Evolutionary conservation across 2,329 filamentous ascomycete genomes (phyloP).

Genomic region (Colletotrichum tofieldiae): DNA sequence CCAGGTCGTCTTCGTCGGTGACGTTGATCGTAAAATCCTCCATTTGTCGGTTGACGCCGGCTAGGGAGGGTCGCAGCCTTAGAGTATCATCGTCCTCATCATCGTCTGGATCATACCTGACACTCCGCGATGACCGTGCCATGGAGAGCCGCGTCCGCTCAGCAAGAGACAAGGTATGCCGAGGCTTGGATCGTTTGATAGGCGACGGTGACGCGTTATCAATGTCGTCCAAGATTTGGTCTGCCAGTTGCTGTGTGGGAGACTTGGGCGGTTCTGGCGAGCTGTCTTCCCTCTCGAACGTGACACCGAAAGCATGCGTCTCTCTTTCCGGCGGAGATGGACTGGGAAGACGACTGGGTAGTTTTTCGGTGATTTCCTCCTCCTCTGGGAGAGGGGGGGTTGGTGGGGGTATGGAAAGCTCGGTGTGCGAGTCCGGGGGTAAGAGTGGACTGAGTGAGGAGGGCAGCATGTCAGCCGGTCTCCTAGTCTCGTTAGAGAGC

Average conservation of each 20-base stretch:
- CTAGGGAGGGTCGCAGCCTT: slow-evolving; percentile 38
- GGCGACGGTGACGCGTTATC: slow-evolving; percentile 71
- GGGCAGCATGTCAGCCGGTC: not conserved
- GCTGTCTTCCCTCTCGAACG: slow-evolving; percentile 25
- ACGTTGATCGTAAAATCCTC: slow-evolving; percentile 46
- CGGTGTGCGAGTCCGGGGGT: slow-evolving; percentile 28
- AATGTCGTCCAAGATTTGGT: slow-evolving; percentile 71
- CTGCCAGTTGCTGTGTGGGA: slow-evolving; percentile 67
- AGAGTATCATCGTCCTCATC: slow-evolving; percentile 51
- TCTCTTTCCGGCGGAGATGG: slow-evolving; percentile 36
- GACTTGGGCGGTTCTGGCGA: slow-evolving; percentile 49
- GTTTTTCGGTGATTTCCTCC: slow-evolving; percentile 5
- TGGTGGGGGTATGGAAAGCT: slow-evolving; percentile 36
- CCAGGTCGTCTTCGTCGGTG: slow-evolving; percentile 64
- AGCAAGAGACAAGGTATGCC: slow-evolving; percentile 75
- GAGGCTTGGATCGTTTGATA: slow-evolving; percentile 62
- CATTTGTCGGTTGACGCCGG: slow-evolving; percentile 21
- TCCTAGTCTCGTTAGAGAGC: slow-evolving; percentile 25
- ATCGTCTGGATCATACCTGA: slow-evolving; percentile 46
- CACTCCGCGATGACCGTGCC: slow-evolving; percentile 68
- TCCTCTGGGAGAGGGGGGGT: slow-evolving; percentile 40
- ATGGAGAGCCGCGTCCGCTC: slow-evolving; percentile 89
- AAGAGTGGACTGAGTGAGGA: slow-evolving; percentile 35
- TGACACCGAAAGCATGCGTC: slow-evolving; percentile 4
- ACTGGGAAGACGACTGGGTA: slow-evolving; percentile 11